A percentile compares a stretch with the other conserved stretches of the same genome.
phyloP scores from a whole-genome alignment of 768 basidiomycete species.

The Hebeloma cylindrosporum region DNA sequence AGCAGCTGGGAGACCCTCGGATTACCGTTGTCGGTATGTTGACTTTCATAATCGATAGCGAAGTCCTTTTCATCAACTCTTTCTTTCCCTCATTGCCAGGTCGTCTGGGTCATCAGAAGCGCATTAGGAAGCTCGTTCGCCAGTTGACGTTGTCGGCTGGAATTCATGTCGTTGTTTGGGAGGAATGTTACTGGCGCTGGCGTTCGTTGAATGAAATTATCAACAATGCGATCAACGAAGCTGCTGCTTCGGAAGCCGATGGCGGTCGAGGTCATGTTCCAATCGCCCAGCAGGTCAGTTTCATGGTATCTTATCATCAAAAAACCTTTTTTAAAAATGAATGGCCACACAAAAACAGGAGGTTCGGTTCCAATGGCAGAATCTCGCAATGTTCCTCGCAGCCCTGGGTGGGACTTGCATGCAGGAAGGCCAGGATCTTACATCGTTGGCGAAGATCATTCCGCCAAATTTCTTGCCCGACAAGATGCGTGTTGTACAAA shows the following conservation, averaged over 20 bases:
- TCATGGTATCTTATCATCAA: too few species aligned
- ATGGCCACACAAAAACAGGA: conserved; percentile 45
- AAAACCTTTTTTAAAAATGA: neutral
- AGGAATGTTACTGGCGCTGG: conserved; percentile 82
- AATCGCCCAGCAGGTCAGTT: conserved; percentile 31
- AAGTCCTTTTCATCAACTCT: neutral
- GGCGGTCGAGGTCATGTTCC: conserved; percentile 22
- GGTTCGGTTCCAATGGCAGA: conserved; percentile 80
- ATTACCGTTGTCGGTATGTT: conserved; percentile 65
- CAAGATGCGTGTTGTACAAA: conserved; percentile 61
- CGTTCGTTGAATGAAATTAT: conserved; percentile 59
- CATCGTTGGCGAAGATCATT: conserved; percentile 53
- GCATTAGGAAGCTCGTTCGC: conserved; percentile 70
- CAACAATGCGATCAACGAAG: conserved; percentile 38
- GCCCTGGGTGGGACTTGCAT: conserved; percentile 69
- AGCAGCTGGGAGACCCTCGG: conserved; percentile 76
- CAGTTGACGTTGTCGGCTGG: conserved; percentile 61
- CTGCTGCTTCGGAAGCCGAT: conserved; percentile 26
- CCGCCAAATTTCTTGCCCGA: conserved; percentile 66
- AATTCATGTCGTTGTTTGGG: conserved; percentile 78
- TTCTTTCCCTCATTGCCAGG: conserved; percentile 40
- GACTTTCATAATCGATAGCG: neutral
- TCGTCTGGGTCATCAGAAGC: conserved; percentile 77
- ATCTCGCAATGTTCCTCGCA: conserved; percentile 75
- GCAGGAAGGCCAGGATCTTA: conserved; percentile 49